Evolutionary conservation across 2,329 filamentous ascomycete genomes (phyloP), one percentile per base, ranked within the genome.

Genomic region (Metarhizium rileyi): DNA sequence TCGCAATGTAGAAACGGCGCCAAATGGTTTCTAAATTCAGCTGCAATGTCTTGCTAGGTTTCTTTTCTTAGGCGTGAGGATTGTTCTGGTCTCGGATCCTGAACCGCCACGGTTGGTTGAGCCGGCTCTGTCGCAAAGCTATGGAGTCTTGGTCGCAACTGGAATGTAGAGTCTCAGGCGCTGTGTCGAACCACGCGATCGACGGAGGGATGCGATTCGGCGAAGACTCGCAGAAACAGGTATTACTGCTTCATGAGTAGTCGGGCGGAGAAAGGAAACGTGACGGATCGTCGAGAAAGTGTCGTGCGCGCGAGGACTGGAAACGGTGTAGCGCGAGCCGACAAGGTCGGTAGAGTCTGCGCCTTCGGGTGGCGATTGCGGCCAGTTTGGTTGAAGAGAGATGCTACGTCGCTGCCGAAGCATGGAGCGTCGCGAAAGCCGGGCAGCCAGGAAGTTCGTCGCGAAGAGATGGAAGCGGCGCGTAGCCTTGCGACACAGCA

Each of bases 381-480:
- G 5, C 33, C 33, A 23, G 3, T 4, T 14, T 42, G 12, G 22
- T 25, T 25, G 5, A 42, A 42, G 22, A n/a, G 20, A 23, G 25
- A 25, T 14, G 38, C 3, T 7, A 25, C 3, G 38, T 42, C 20
- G 38, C 38, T 42, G 20, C 20, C 9, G 22, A 42, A 5, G 18
- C 22, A 45, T 43, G 18, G 38, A 16, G 22, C 26, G 30, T 46
- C 20, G 44, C 50, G 53, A 46, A 46, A 26, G 42, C 33, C 28
- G 8, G 28, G 38, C 26, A 47, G 43, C 42, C 44, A 47, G 46
- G 20, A 36, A 46, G 20, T 36, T 48, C n/a, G n/a, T 40, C 25
- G 44, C 53, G 47, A 49, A 42, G 42, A 41, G 47, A 56, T 48
- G 46, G 25, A 7, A 41, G 28, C 49, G 26, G 40, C 30, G 30